Base-by-base conservation (phyloP, 1,284 basidiomycete species). In the Rhizopogon parksii region DNA sequence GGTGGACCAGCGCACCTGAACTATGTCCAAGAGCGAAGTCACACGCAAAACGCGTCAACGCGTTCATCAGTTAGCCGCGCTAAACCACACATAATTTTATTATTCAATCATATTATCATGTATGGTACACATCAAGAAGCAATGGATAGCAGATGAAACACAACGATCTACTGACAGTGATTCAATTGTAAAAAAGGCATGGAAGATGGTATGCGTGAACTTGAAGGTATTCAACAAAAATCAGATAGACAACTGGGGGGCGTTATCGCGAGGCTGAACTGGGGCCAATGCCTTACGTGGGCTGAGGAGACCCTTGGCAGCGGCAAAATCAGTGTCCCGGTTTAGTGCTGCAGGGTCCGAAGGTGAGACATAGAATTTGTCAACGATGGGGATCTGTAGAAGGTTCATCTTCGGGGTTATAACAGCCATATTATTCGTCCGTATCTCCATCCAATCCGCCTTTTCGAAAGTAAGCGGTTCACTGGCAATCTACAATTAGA, bases 361-460 rank as follows among this genome's bases (percentile, higher is more conserved):
- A 3, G 83, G 88, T 3, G 84, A 76, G 14, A 92, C 87, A 68
- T 88, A 91, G 70, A 83, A 96, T 66, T 91, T 83, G 74, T 97
- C 95, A 38, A 90, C 74, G 63, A 98, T 96, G 1, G 95, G 95
- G 59, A 95, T 88, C 67, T 95, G 91, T 19, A 98, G 75, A 25
- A 97, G 72, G 64, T 98, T 97, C 91, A 93, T 91, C 74, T 90
- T 91, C 35, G 88, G 85, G 0, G 91, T 94, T 55, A 94, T 88
- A 57, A 95, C 78, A 21, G 92, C 83, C 83, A 96, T 88, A 57
- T 90, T 88, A 66, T 97, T 96, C 8, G 93, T 95, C 65, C 85
- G 87, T 61, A 97, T 93, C 68, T 96, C 93, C 90, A 95, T 95
- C 91, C 90, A 93, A 65, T 93, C 90, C 42, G 91, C 90, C 76